Percentiles rank a stretch among this genome's conserved stretches.
These are phyloP conservation scores for Paramecium pentaurelia DNA, from an alignment of 73 alveolate genomes.

Conservation along the genomic window DNA sequence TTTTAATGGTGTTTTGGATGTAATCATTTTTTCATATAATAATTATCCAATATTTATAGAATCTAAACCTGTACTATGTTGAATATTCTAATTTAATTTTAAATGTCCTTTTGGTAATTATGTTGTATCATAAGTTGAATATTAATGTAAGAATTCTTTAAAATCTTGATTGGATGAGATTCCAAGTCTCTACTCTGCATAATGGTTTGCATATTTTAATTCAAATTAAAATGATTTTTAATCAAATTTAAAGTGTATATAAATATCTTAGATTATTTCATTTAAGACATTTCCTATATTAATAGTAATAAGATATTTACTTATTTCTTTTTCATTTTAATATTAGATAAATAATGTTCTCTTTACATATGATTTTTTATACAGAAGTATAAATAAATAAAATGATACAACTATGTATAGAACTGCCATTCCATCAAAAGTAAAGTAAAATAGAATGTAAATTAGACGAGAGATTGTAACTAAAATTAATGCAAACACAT, in stretches of 20 bases:
- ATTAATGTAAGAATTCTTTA: neutral
- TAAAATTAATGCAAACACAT: neutral
- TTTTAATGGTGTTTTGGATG: neutral
- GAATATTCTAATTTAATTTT: neutral
- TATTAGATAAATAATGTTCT: neutral
- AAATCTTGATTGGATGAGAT: neutral
- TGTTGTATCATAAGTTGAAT: neutral
- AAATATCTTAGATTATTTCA: neutral
- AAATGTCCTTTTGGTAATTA: neutral
- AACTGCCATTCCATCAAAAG: neutral
- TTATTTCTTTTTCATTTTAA: neutral
- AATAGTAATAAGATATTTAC: neutral
- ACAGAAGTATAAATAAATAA: neutral
- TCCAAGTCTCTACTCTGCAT: neutral
- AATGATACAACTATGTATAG: neutral
- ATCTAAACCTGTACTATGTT: neutral
- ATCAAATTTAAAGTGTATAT: neutral
- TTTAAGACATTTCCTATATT: neutral
- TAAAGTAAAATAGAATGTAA: neutral
- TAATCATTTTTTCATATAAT: neutral
- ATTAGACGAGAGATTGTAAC: neutral
- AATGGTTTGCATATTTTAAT: neutral
- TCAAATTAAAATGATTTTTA: neutral
- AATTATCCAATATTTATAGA: neutral
- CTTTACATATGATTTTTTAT: neutral